Evolutionary conservation across 805 yeast species (phyloP).

Genomic region (Cyberlindnera mycetangii): DNA sequence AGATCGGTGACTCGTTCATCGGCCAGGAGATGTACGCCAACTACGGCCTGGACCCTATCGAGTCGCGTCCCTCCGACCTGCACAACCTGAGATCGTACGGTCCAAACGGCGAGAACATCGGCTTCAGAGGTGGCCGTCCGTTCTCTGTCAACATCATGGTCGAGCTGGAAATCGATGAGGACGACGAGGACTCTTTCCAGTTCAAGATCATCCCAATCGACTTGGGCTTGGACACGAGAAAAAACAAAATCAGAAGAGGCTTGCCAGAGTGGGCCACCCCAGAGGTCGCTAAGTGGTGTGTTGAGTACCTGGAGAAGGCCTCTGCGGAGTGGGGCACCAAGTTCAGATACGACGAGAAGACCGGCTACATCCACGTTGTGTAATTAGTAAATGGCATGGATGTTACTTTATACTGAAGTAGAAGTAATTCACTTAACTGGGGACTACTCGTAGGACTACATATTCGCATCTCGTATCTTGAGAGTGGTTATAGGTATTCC

Average conservation of each 20-base stretch:
- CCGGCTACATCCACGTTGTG: constrained; percentile 12
- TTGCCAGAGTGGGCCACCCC: constrained; percentile 27
- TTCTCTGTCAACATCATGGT: constrained; percentile 29
- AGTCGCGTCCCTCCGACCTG: constrained; percentile 29
- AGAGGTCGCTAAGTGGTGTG: constrained; percentile 25
- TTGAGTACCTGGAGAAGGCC: constrained; percentile 25
- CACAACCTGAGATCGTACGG: constrained; percentile 29
- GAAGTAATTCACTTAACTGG: too few species aligned
- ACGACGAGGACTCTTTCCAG: constrained; percentile 13
- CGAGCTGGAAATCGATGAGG: constrained; percentile 24
- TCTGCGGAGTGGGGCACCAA: constrained; percentile 28
- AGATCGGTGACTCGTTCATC: constrained; percentile 26
- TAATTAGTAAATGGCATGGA: too few species aligned
- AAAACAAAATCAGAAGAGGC: constrained; percentile 26
- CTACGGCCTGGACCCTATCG: constrained; percentile 23
- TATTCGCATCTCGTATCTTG: too few species aligned
- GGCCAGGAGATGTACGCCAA: constrained; percentile 29
- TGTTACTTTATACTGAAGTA: too few species aligned
- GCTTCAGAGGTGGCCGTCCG: constrained; percentile 27
- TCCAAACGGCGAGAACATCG: constrained; percentile 26
- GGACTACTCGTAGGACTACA: too few species aligned
- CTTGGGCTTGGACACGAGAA: constrained; percentile 25
- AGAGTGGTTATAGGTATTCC: too few species aligned
- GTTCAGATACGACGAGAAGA: constrained; percentile 21
- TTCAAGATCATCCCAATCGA: constrained; percentile 29